Base-by-base conservation (phyloP, 176 grass and related monocot species). In the Oryza meridionalis region DNA sequence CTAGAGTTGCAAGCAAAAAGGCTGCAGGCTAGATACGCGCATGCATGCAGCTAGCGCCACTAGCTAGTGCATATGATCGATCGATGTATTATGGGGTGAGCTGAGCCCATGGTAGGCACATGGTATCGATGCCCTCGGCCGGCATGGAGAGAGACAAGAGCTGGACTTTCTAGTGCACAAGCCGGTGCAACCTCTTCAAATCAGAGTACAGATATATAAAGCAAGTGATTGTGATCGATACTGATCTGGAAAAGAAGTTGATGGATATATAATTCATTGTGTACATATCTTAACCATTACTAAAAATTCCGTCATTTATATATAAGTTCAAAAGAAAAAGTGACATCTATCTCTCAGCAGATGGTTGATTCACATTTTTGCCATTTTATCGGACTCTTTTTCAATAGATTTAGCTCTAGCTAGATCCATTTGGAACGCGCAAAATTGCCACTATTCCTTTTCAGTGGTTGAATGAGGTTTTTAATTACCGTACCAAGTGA, bases 41-140 rank as follows among this genome's bases (percentile, higher is more conserved):
- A 21, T 25, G 35, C 5, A 33, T 61, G 16, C 29, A 38, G n/a
- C n/a, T n/a, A n/a, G 74, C 61, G 51, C 49, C 49, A 51, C 49
- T 51, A 51, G 49, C 49, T 58, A 55, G 51, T 55, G 51, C 17
- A 50, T 53, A 15, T 9, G 7, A 64, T n/a, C n/a, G n/a, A n/a
- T 26, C 7, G 55, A 14, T 68, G 66, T 16, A 50, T 50, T 24
- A 15, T 55, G 53, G 53, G 53, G 13, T 14, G 49, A 45, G 73
- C 50, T 14, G 49, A 45, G 73, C 50, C 84, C 38, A 65, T 17
- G 84, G 76, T 80, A 42, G 76, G 58, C 72, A 50, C 49, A 49
- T 24, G 51, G 79, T 8, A 87, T 82, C 38, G 79, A 87, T 82
- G 65, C 85, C 85, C 64, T 38, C 50, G 38, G 22, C 53, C 53